Conservation (phyloP, 1,139 yeast genomes). For the Pichia sp. region DNA sequence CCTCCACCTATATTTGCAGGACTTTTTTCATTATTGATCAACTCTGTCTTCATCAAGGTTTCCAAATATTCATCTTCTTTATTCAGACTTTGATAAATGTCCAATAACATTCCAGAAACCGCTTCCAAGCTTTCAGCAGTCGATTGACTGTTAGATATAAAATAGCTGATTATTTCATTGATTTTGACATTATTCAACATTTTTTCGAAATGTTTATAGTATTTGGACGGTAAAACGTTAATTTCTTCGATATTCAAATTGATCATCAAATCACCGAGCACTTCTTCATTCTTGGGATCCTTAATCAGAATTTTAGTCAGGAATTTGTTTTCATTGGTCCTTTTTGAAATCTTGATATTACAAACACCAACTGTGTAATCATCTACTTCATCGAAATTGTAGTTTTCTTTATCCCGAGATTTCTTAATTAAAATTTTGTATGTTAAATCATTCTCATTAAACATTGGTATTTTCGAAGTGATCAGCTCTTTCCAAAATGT, state of each 20-base stretch:
- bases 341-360: constrained; percentile 43
- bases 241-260: constrained; percentile 47
- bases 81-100: constrained; percentile 56
- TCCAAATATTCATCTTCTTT: constrained; percentile 64
- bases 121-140: constrained; percentile 42
- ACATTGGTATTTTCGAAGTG: constrained; percentile 44
- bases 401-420: constrained; percentile 16
- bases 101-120: constrained; percentile 47
- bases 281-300: constrained; percentile 25
- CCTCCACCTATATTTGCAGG: no score
- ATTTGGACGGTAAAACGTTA: constrained; percentile 50
- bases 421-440: constrained; percentile 44
- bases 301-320: constrained; percentile 21
- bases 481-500: constrained; percentile 65
- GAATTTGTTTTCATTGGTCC: constrained; percentile 7
- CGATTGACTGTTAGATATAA: constrained; percentile 26
- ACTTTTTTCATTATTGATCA: not conserved
- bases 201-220: constrained; percentile 54
- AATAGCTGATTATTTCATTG: constrained; percentile 39
- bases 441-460: constrained; percentile 34
- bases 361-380: constrained; percentile 42
- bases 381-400: constrained; percentile 15
- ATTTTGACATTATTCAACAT: constrained; percentile 46
- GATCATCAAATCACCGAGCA: constrained; percentile 49
- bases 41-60: constrained; percentile 57